Conservation (phyloP, 2,329 filamentous ascomycete species). For the Alternaria sp. region DNA sequence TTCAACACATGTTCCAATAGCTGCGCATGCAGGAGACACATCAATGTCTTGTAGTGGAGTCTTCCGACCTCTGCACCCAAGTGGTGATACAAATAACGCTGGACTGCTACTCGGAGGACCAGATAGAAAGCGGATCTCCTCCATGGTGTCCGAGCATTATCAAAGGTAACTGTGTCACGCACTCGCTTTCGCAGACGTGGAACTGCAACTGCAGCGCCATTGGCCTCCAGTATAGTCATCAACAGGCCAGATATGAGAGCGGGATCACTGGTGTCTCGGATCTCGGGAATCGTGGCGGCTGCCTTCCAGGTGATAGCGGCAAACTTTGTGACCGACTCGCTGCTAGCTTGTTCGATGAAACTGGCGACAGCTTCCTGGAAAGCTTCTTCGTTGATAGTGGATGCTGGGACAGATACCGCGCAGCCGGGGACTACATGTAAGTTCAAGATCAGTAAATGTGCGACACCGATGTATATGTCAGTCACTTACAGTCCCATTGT, state of each 20-base stretch:
- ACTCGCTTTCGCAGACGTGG: constrained; percentile 62
- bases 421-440: constrained; percentile 56
- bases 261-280: constrained; percentile 64
- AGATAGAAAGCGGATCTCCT: constrained; percentile 69
- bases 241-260: constrained; percentile 66
- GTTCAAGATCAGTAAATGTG: not conserved
- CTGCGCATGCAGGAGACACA: constrained; percentile 56
- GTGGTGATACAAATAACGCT: constrained; percentile 57
- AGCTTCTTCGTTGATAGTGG: constrained; percentile 43
- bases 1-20: constrained; percentile 54
- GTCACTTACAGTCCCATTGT: constrained; percentile 56
- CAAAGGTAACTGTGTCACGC: constrained; percentile 66
- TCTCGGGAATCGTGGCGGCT: constrained; percentile 57
- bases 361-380: constrained; percentile 59
- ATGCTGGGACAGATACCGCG: constrained; percentile 56
- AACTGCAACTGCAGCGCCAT: constrained; percentile 53
- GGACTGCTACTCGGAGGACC: constrained; percentile 63
- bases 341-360: constrained; percentile 64
- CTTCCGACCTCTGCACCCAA: constrained; percentile 54
- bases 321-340: constrained; percentile 61
- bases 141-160: constrained; percentile 62
- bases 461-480: not conserved
- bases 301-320: constrained; percentile 62
- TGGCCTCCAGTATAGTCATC: constrained; percentile 64
- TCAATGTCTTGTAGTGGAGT: constrained; percentile 64